Evolutionary conservation across 2,329 filamentous ascomycete genomes (phyloP).

Genomic region (Fusarium cicatricum): DNA sequence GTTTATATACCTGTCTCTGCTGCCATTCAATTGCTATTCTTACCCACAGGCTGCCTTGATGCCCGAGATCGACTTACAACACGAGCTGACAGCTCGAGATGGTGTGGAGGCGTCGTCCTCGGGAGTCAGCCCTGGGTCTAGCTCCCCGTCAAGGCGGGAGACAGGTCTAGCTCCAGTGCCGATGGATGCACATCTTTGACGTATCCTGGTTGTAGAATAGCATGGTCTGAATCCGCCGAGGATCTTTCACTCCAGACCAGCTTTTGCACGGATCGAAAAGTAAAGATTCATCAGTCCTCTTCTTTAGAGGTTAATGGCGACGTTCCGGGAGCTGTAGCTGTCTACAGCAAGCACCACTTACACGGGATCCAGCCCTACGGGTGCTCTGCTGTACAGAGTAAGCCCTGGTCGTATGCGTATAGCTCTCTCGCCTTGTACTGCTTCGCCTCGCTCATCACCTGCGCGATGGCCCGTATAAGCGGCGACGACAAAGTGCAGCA

Average conservation of each 20-base stretch:
- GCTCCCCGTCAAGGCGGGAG: not conserved
- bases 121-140: not conserved
- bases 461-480: too few relatives aligned
- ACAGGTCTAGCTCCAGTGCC: not conserved
- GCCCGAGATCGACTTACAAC: conserved; percentile 6
- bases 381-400: too few relatives aligned
- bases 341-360: conserved; percentile 16
- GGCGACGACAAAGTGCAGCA: too few relatives aligned
- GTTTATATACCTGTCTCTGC: conserved; percentile 18
- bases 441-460: too few relatives aligned
- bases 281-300: not conserved
- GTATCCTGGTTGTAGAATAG: too few relatives aligned
- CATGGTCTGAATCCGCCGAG: too few relatives aligned
- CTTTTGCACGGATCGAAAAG: not conserved
- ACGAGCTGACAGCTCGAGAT: conserved; percentile 16
- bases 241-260: too few relatives aligned
- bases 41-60: not conserved
- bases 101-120: conserved; percentile 6
- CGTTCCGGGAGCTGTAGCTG: not conserved
- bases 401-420: not conserved
- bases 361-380: conserved; percentile 23
- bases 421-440: not conserved
- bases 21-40: conserved; percentile 19
- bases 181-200: not conserved
- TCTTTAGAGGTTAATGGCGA: not conserved